Evolutionary conservation across 306 rosid genomes (phyloP).

Genomic region (Ormosia semicastrata): DNA sequence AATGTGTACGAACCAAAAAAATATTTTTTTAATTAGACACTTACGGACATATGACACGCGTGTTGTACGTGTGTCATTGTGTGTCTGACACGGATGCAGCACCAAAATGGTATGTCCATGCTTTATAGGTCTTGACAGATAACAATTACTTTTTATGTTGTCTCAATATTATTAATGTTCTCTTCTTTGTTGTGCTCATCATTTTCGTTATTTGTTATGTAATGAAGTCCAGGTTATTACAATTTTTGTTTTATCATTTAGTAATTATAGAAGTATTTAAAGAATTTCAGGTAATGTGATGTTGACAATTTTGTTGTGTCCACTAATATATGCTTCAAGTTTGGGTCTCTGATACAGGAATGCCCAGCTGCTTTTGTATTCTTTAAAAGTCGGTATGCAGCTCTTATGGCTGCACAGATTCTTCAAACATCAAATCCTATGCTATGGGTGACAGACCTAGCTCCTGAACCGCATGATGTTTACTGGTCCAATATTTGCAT

Average conservation of each 20-base stretch:
- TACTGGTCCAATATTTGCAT: conserved; percentile 93
- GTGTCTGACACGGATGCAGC: too few species aligned
- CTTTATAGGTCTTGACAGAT: neutral
- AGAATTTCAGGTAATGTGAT: conserved; percentile 7
- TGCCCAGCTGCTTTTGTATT: conserved; percentile 93
- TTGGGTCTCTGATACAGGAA: conserved; percentile 53
- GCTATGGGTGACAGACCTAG: conserved; percentile 85
- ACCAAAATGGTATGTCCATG: too few species aligned
- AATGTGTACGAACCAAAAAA: too few species aligned
- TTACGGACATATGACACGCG: too few species aligned
- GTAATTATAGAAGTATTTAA: conserved; percentile 1
- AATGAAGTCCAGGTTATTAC: conserved; percentile 9
- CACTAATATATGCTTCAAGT: conserved; percentile 10
- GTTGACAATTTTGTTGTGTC: conserved; percentile 17
- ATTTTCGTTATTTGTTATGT: neutral
- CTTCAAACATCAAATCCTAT: conserved; percentile 92
- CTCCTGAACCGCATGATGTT: conserved; percentile 92
- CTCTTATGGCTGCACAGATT: conserved; percentile 59
- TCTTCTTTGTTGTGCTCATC: neutral
- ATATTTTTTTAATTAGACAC: too few species aligned
- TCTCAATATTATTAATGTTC: neutral
- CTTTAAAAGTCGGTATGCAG: conserved; percentile 92
- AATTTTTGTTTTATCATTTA: conserved; percentile 3
- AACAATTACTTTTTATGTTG: neutral
- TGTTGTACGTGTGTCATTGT: too few species aligned